These are phyloP conservation scores for Pythium chondricola DNA, from an alignment of 352 stramenopile species.

Conservation along the genomic window DNA sequence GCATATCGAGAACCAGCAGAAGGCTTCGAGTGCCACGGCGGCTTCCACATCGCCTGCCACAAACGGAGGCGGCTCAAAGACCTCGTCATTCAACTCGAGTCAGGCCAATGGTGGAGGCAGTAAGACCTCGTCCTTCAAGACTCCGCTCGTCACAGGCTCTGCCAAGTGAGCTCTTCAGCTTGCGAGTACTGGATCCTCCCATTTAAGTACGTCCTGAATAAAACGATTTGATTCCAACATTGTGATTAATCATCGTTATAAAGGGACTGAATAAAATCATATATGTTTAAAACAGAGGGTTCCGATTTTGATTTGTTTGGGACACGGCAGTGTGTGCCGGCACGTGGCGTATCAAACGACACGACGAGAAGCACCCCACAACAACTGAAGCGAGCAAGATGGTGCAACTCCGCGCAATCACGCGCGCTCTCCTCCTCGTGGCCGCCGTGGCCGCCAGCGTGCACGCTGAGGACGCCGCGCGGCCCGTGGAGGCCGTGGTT, in stretches of 20 bases:
- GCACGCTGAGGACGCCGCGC: constrained; percentile 10
- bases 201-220: no score
- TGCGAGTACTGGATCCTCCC: no score
- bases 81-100: constrained; percentile 5
- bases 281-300: no score
- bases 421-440: constrained; percentile 30
- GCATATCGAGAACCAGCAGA: constrained; percentile 46
- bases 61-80: constrained; percentile 7
- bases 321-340: no score
- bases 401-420: constrained; percentile 36
- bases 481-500: constrained; percentile 18
- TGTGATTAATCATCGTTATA: no score
- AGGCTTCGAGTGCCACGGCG: constrained; percentile 12
- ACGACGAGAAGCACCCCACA: neutral
- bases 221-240: no score
- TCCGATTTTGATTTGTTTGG: no score
- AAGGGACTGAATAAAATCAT: no score
- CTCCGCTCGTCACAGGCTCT: neutral
- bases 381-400: neutral
- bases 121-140: constrained; percentile 14
- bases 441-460: constrained; percentile 22
- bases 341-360: no score
- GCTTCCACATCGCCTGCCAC: neutral
- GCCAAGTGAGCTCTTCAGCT: constrained; percentile 17
- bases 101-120: neutral